Percentiles rank a stretch among this genome's conserved stretches.
These are phyloP conservation scores for Ascochyta lentis DNA, from an alignment of 2,329 filamentous ascomycete genomes.

Conservation along the genomic window DNA sequence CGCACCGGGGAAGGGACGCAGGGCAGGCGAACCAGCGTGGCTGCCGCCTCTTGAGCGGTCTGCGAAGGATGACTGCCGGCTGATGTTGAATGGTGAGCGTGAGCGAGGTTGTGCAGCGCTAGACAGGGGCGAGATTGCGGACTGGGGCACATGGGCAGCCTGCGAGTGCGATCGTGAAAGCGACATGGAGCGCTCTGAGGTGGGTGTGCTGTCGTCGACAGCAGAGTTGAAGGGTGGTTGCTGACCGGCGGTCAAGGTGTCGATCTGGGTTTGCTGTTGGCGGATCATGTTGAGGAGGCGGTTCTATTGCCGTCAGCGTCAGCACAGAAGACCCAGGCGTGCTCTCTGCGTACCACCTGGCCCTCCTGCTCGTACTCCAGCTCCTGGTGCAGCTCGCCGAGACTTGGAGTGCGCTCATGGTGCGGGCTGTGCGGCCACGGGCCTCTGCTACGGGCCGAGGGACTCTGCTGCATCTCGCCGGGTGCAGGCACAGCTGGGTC, in stretches of 20 bases:
- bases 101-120: slow-evolving; percentile 31
- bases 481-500: slow-evolving; percentile 71
- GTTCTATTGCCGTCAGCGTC: slow-evolving; percentile 59
- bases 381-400: slow-evolving; percentile 80
- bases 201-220: slow-evolving; percentile 61
- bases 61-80: slow-evolving; percentile 53
- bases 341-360: slow-evolving; percentile 65
- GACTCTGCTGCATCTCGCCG: slow-evolving; percentile 69
- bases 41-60: slow-evolving; percentile 48
- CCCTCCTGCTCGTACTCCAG: slow-evolving; percentile 80
- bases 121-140: slow-evolving; percentile 48
- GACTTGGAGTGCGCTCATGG: slow-evolving; percentile 71
- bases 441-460: slow-evolving; percentile 30
- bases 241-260: slow-evolving; percentile 59
- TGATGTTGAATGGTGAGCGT: slow-evolving; percentile 50
- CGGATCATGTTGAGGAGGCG: slow-evolving; percentile 79
- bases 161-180: slow-evolving; percentile 41
- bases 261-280: slow-evolving; percentile 74
- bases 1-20: slow-evolving; percentile 60
- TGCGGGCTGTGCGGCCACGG: slow-evolving; percentile 46
- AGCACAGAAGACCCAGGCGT: too few species aligned
- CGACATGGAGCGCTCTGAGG: slow-evolving; percentile 56
- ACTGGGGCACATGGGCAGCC: slow-evolving; percentile 36
- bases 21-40: slow-evolving; percentile 51
- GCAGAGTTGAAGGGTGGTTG: slow-evolving; percentile 51